Evolutionary conservation across 495 filamentous ascomycete genomes (phyloP).

Genomic region (Clohesyomyces aquaticus): DNA sequence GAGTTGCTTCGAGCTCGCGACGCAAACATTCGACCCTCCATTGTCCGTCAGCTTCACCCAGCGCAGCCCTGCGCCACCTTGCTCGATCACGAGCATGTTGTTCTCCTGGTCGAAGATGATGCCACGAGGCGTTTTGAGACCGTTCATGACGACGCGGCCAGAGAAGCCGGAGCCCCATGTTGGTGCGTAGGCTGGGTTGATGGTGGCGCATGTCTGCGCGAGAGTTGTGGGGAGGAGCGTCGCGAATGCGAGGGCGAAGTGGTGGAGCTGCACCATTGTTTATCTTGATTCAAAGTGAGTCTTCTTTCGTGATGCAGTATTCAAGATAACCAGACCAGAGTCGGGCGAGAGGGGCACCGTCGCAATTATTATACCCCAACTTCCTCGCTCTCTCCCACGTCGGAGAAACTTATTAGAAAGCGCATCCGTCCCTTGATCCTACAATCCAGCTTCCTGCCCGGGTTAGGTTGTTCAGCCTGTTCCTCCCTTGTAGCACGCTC

Average conservation of each 20-base stretch:
- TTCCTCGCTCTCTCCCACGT: too few relatives aligned
- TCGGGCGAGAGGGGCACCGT: not conserved
- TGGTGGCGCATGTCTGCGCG: slow-evolving; percentile 16
- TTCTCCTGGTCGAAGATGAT: slow-evolving; percentile 62
- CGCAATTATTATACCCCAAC: slow-evolving; percentile 1
- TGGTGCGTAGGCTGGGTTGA: slow-evolving; percentile 17
- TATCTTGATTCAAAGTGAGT: not conserved
- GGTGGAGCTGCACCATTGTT: slow-evolving; percentile 4
- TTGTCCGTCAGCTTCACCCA: slow-evolving; percentile 55
- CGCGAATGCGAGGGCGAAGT: slow-evolving; percentile 4
- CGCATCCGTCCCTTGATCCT: not conserved
- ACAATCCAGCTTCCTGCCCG: not conserved
- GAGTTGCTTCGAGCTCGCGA: slow-evolving; percentile 24
- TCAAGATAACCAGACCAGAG: not conserved
- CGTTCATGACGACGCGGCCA: slow-evolving; percentile 57
- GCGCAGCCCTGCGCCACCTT: slow-evolving; percentile 55
- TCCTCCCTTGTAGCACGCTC: not conserved
- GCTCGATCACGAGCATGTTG: slow-evolving; percentile 62
- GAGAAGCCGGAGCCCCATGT: slow-evolving; percentile 53
- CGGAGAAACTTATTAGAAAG: not conserved
- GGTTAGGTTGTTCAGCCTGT: slow-evolving; percentile 4
- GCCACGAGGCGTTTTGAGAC: slow-evolving; percentile 57
- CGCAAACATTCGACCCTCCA: slow-evolving; percentile 54
- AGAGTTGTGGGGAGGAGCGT: slow-evolving; percentile 5
- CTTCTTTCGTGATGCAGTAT: not conserved